Evolutionary conservation across 1,284 basidiomycete genomes (phyloP), one percentile per base, ranked within the genome.

Genomic region (Sanguinoderma infundibulare): DNA sequence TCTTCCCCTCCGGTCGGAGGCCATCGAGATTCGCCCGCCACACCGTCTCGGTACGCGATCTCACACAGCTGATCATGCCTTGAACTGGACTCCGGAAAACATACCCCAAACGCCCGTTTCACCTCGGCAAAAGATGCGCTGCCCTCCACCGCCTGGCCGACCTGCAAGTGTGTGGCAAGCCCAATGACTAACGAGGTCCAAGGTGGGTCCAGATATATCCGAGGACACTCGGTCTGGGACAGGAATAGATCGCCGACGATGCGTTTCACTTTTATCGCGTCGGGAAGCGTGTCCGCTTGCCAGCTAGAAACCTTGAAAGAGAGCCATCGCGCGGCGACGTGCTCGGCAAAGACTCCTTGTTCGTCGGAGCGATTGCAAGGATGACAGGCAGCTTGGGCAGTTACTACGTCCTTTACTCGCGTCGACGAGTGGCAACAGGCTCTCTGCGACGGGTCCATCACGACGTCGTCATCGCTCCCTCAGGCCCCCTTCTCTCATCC

Each of bases 401-500:
- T 22, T 51, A 47, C 28, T 35, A 32, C 20, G 30, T 32, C 32
- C 30, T 14, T 22, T 24, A 22, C 32, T 20, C 30, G 32, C 49
- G 49, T 34, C 46, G n/a, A 49, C 46, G 28, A 49, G 28, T n/a
- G n/a, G n/a, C 46, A n/a, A 32, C 3, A 53, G 15, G 17, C 40
- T n/a, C 28, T 36, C n/a, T 40, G 32, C 46, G 42, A 35, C 44
- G 44, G 28, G 50, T 20, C 52, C 26, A 61, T 57, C 63, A 58
- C 14, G 26, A 62, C 64, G 55, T 65, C 64, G 61, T 65, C 64
- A 62, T 59, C 58, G 51, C 30, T 49, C 49, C 28, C 55, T 51
- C 60, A 57, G 32, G n/a, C 30, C 38, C 26, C 39, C 32, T 35
- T 20, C 35, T 35, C 20, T 51, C 28, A 52, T 44, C 20, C 38